phyloP scores from a whole-genome alignment of 495 filamentous ascomycete genomes.

The Xylaria longipes region DNA sequence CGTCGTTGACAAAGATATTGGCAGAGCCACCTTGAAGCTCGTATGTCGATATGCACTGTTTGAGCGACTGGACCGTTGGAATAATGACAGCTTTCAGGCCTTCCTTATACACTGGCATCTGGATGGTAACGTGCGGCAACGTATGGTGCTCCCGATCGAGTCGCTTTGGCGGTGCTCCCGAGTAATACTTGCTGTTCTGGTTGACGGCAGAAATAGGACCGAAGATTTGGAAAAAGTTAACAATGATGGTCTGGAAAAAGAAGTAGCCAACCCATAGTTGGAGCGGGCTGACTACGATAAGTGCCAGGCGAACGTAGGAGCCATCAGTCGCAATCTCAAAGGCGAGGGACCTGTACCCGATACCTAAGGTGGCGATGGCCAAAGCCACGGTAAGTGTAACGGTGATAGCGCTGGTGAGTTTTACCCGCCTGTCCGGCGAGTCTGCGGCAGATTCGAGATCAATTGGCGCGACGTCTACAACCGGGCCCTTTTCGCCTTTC shows the following conservation, averaged over 20 bases:
- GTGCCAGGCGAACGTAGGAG: conserved; percentile 54
- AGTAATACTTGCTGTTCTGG: conserved; percentile 67
- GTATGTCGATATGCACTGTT: conserved; percentile 70
- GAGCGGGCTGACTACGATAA: conserved; percentile 53
- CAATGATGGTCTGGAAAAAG: conserved; percentile 66
- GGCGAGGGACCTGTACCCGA: conserved; percentile 61
- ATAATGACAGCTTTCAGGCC: conserved; percentile 66
- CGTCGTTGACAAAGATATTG: conserved; percentile 75
- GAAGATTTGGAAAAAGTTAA: conserved; percentile 62
- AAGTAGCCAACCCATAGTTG: conserved; percentile 67
- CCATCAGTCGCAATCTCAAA: conserved; percentile 59
- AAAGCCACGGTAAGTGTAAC: conserved; percentile 58
- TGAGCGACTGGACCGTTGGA: conserved; percentile 67
- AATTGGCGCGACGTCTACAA: conserved; percentile 38
- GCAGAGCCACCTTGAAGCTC: conserved; percentile 73
- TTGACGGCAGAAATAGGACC: conserved; percentile 64
- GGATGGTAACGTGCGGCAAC: conserved; percentile 75
- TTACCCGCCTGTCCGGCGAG: conserved; percentile 49
- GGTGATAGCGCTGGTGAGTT: conserved; percentile 60
- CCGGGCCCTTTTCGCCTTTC: conserved; percentile 41
- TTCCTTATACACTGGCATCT: conserved; percentile 80
- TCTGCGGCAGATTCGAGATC: conserved; percentile 48
- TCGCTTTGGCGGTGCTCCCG: conserved; percentile 58
- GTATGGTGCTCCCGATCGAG: conserved; percentile 47
- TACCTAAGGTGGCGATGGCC: conserved; percentile 58